Conservation (phyloP, 352 stramenopile genomes). For the Phytophthora uliginosa region DNA sequence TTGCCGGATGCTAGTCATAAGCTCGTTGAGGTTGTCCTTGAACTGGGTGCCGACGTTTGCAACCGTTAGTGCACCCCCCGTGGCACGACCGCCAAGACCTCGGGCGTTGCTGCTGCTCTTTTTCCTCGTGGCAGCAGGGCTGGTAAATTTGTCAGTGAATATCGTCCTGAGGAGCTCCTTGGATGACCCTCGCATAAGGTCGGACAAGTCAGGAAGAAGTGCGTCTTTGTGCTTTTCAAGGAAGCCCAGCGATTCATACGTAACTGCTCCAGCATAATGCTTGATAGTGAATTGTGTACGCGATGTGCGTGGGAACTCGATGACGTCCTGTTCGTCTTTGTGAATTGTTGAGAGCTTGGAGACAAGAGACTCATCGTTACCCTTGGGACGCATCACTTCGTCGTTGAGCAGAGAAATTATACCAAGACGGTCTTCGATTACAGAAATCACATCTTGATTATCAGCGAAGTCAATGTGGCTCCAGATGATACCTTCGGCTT, state of each 20-base stretch:
- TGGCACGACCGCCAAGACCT: constrained; percentile 42
- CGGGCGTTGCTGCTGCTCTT: constrained; percentile 36
- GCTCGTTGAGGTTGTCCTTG: constrained; percentile 92
- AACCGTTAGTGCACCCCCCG: constrained; percentile 60
- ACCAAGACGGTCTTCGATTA: constrained; percentile 91
- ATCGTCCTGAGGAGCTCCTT: constrained; percentile 67
- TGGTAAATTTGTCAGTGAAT: constrained; percentile 57
- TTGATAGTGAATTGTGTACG: constrained; percentile 93
- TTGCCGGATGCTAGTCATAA: constrained; percentile 95
- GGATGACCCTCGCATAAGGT: constrained; percentile 77
- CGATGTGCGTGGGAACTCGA: constrained; percentile 83
- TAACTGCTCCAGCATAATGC: constrained; percentile 95
- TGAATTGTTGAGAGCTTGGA: constrained; percentile 82
- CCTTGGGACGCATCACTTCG: constrained; percentile 89
- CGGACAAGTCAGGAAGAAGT: constrained; percentile 94
- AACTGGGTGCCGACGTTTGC: constrained; percentile 85
- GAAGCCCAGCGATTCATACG: constrained; percentile 94
- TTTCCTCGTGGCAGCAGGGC: constrained; percentile 23
- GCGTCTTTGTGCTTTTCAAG: constrained; percentile 97
- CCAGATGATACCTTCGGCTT: constrained; percentile 94
- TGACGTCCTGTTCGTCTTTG: constrained; percentile 82
- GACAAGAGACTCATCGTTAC: constrained; percentile 86
- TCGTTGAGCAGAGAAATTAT: constrained; percentile 93
- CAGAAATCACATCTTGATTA: constrained; percentile 89
- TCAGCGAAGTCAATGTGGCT: constrained; percentile 94